phyloP scores from a whole-genome alignment of 352 stramenopile species.

The Pythium myriotylum region DNA sequence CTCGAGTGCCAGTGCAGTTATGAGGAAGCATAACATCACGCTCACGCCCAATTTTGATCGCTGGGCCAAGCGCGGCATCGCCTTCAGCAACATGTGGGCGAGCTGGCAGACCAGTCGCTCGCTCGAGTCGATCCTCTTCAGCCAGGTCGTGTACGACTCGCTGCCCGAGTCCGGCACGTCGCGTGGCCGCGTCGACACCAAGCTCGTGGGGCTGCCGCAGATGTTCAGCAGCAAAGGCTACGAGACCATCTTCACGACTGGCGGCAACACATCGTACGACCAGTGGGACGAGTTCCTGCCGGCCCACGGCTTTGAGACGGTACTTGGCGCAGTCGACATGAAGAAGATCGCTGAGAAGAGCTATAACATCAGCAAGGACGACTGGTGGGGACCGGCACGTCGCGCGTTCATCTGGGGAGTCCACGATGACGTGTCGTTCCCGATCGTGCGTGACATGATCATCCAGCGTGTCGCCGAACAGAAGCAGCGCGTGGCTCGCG shows the following conservation, averaged over 20 bases:
- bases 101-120: conserved; percentile 62
- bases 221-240: conserved; percentile 55
- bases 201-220: conserved; percentile 50
- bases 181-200: conserved; percentile 28
- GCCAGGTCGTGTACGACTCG: conserved; percentile 51
- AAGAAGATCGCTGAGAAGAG: conserved; percentile 14
- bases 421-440: conserved; percentile 55
- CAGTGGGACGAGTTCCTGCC: conserved; percentile 52
- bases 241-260: conserved; percentile 51
- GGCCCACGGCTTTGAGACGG: conserved; percentile 50
- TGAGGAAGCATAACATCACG: conserved; percentile 38
- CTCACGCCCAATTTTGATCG: conserved; percentile 52
- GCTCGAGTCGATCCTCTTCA: conserved; percentile 55
- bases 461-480: conserved; percentile 45
- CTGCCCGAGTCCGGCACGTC: conserved; percentile 40
- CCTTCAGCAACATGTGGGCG: conserved; percentile 60
- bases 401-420: conserved; percentile 39
- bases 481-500: conserved; percentile 17
- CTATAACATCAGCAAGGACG: conserved; percentile 28
- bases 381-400: conserved; percentile 33
- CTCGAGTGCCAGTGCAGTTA: conserved; percentile 9
- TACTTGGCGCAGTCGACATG: conserved; percentile 42
- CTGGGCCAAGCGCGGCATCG: conserved; percentile 50
- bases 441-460: conserved; percentile 44
- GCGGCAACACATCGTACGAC: conserved; percentile 49